Conservation (phyloP, 2,329 filamentous ascomycete species). For the Sclerotinia sclerotiorum region DNA sequence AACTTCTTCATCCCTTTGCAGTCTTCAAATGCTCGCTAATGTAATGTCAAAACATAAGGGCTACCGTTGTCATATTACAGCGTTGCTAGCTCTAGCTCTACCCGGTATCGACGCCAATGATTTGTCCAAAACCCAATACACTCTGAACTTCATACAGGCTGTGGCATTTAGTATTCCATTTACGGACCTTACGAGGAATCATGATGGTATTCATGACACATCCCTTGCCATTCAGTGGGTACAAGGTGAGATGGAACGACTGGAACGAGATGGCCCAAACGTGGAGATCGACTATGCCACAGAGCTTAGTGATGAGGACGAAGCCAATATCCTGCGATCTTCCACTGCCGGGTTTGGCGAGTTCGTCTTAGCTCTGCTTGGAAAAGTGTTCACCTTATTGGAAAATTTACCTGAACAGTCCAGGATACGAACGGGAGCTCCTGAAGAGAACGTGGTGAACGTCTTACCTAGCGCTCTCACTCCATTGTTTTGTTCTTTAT, state of each 20-base stretch:
- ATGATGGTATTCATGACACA: constrained; percentile 68
- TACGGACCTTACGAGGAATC: constrained; percentile 71
- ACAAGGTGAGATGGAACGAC: constrained; percentile 86
- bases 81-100: constrained; percentile 84
- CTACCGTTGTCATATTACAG: constrained; percentile 95
- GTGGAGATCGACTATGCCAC: constrained; percentile 81
- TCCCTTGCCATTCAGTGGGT: constrained; percentile 89
- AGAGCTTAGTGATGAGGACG: constrained; percentile 80
- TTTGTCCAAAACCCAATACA: constrained; percentile 92
- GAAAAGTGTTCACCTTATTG: constrained; percentile 90
- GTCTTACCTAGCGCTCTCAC: constrained; percentile 88
- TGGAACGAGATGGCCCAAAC: constrained; percentile 84
- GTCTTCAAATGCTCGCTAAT: constrained; percentile 87
- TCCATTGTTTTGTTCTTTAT: constrained; percentile 85
- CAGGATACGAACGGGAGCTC: constrained; percentile 82
- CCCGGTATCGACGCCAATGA: constrained; percentile 98
- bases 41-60: constrained; percentile 91
- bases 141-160: constrained; percentile 90
- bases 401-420: constrained; percentile 94
- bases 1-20: constrained; percentile 88
- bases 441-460: constrained; percentile 96
- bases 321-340: constrained; percentile 83
- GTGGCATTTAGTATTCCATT: constrained; percentile 97
- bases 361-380: constrained; percentile 86
- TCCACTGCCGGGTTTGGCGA: constrained; percentile 93